Percentiles rank a stretch among this genome's conserved stretches.
Evolutionary conservation across 257 asterid species (phyloP).

Genomic region (Vinca minor): DNA sequence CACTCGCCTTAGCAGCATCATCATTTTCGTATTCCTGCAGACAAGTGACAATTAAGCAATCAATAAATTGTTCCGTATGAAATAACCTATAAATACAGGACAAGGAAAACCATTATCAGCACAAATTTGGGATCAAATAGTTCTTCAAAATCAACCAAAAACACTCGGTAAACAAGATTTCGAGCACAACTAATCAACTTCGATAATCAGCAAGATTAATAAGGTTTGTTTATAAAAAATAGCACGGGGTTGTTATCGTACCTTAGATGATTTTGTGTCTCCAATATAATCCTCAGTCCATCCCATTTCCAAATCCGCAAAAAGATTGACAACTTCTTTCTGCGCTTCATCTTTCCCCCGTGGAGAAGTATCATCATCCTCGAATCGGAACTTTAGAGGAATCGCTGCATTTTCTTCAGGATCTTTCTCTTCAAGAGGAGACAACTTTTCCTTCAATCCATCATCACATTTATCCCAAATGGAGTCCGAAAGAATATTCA

Average conservation of each 20-base stretch:
- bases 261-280: constrained; percentile 13
- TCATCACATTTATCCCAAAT: constrained; percentile 24
- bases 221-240: no score
- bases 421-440: constrained; percentile 4
- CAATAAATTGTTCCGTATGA: background rate
- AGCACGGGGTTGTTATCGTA: constrained; percentile 11
- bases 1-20: constrained; percentile 1
- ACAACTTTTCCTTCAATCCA: constrained; percentile 8
- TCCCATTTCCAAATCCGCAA: constrained; percentile 36
- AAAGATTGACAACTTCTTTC: constrained; percentile 39
- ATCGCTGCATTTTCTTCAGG: constrained; percentile 8
- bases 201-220: no score
- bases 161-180: no score
- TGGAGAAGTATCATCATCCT: constrained; percentile 30
- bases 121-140: background rate
- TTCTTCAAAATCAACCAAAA: background rate
- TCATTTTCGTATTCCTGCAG: constrained; percentile 26
- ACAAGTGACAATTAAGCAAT: background rate
- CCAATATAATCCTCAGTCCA: constrained; percentile 24
- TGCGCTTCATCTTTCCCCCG: constrained; percentile 37
- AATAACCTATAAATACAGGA: background rate
- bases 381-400: constrained; percentile 52
- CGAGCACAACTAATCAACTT: background rate
- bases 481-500: constrained; percentile 23
- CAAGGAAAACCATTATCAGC: background rate